Evolutionary conservation across 2,329 filamentous ascomycete species (phyloP), one percentile per base, ranked within the genome.

Genomic region (Epichloe gansuensis): DNA sequence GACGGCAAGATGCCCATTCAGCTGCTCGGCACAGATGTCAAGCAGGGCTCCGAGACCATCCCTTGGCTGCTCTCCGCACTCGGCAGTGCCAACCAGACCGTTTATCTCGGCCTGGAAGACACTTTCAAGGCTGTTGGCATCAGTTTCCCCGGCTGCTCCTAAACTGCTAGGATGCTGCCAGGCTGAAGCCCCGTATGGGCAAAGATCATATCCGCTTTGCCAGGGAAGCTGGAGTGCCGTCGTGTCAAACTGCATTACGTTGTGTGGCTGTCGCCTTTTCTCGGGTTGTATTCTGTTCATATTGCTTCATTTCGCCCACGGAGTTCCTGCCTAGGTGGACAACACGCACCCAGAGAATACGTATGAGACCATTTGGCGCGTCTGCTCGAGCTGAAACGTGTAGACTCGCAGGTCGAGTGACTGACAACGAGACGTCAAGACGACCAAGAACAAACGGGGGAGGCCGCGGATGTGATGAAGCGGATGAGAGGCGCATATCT

Each of bases 51-150:
- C 54, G 61, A 80, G 61, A 64, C 71, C 45, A 65, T 85, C 50
- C 62, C 66, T 39, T 84, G 83, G 65, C 81, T 78, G 54, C 69
- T 73, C 53, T 68, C 74, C 17, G 77, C 79, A 23, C 72, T 85
- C 27, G 68, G 67, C 54, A 67, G 70, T 44, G 71, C 68, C 54
- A 75, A 75, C 55, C 70, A 77, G 61, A 74, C 71, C 42, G 64
- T 82, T 47, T 61, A 72, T 27, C 71, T 85, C 55, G 67, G 81
- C 57, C 70, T 81, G 45, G 70, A 68, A 39, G 57, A 63, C 13
- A 72, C 75, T 9, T 60, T 79, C 44, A 60, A 66, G 47, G 47
- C 47, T 40, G 39, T 34, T 5, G 53, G 53, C 39, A 17, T 54
- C 17, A 13, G 34, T 38, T 53, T 53, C 47, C 51, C 51, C 5